Evolutionary conservation across 768 basidiomycete genomes (phyloP).

Genomic region (Calocera cornea): DNA sequence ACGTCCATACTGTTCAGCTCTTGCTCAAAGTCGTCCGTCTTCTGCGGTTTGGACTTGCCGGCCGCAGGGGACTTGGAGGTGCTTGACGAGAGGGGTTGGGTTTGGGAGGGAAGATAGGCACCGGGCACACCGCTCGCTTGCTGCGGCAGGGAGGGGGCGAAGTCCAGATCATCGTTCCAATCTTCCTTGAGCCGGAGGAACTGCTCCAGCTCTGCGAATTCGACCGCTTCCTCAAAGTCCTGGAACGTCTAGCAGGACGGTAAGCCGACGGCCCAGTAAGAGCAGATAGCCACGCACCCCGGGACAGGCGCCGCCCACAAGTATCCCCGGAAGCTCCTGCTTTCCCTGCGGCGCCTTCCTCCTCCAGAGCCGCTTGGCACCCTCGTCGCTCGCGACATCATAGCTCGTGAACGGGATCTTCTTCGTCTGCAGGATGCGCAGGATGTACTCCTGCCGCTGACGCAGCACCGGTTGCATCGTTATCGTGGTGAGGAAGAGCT

Average conservation of each 20-base stretch:
- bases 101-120: slow-evolving; percentile 56
- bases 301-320: slow-evolving; percentile 60
- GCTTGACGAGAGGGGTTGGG: slow-evolving; percentile 43
- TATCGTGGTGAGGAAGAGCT: slow-evolving; percentile 77
- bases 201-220: slow-evolving; percentile 52
- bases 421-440: slow-evolving; percentile 73
- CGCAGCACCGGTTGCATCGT: slow-evolving; percentile 64
- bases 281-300: slow-evolving; percentile 42
- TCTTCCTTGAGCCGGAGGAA: slow-evolving; percentile 63
- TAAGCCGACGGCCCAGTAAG: background rate
- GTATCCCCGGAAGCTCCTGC: slow-evolving; percentile 71
- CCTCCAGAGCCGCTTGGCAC: slow-evolving; percentile 67
- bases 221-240: slow-evolving; percentile 59
- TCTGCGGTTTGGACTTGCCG: slow-evolving; percentile 31
- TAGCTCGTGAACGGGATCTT: slow-evolving; percentile 71
- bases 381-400: slow-evolving; percentile 73
- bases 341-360: slow-evolving; percentile 73
- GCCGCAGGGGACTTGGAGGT: slow-evolving; percentile 21
- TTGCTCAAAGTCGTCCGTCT: slow-evolving; percentile 48
- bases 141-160: slow-evolving; percentile 38
- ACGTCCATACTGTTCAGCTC: slow-evolving; percentile 58
- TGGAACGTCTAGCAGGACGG: slow-evolving; percentile 9
- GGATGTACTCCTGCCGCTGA: slow-evolving; percentile 71
- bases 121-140: slow-evolving; percentile 72
- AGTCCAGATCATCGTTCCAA: slow-evolving; percentile 47